Base-by-base conservation (phyloP, 2,329 filamentous ascomycete species). In the Calonectria pseudoreteaudii region DNA sequence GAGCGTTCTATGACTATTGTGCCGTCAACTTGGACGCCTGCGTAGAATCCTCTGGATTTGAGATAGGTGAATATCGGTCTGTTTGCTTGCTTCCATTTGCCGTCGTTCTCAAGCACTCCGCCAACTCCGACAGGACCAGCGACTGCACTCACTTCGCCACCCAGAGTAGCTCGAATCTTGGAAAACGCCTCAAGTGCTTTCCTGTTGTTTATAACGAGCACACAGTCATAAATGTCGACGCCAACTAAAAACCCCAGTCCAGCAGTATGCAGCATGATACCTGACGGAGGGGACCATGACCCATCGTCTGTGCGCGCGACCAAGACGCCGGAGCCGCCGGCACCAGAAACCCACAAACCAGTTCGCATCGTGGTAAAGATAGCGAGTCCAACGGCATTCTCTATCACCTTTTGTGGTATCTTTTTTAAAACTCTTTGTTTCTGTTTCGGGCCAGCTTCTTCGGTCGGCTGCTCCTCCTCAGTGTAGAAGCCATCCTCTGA, bases 171-270 rank as follows among this genome's bases (percentile, higher is more conserved):
- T 41, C 95, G 90, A 7, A 94, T 87, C 74, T 91, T 91, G 62
- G 93, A 93, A 83, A 97, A 97, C 0, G 94, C 93, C 31, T 94
- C 91, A 56, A 97, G 86, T 0, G 94, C 94, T 77, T 94, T 90
- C 31, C 90, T 88, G 1, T 91, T 94, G 85, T 97, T 97, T 82
- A 97, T 95, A 13, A 97, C 93, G 13, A 95, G 90, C 5, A 97
- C 94, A 77, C 94, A 96, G 82, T 97, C 95, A 85, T 97, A 97
- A 34, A 97, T 95, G 82, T 97, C 95, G 2, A 96, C 90, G 10
- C 95, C 95, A 0, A 94, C 90, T 60, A 97, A 88, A 79, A 97
- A 95, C 0, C 95, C 95, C 1, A 95, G 89, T 2, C 93, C 94
- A 1, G 94, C 90, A 0, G 94, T 95, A 81, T 96, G 94, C 23